Evolutionary conservation across 1,284 basidiomycete genomes (phyloP).

Genomic region (Earliella scabrosa): DNA sequence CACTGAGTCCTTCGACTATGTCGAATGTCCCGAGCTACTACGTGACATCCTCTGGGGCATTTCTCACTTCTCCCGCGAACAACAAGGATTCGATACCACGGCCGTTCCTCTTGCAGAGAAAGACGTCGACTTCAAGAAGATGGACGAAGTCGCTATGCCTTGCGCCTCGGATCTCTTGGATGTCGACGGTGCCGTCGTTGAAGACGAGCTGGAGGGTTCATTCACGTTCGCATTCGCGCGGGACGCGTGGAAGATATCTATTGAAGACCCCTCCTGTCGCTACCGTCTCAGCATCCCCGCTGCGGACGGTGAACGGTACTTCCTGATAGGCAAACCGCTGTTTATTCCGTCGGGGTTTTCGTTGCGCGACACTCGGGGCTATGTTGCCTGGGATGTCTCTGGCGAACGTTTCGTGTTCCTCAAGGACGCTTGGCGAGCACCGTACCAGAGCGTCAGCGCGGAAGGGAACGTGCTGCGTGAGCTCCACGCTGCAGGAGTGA

Average conservation of each 20-base stretch:
- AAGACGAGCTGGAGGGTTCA: too few relatives aligned
- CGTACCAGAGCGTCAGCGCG: not conserved
- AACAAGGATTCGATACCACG: not conserved
- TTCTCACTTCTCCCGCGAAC: not conserved
- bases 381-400: not conserved
- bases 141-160: not conserved
- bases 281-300: constrained; percentile 3
- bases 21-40: not conserved
- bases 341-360: not conserved
- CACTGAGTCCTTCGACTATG: not conserved
- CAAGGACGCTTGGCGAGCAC: constrained; percentile 1
- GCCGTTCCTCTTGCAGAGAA: not conserved
- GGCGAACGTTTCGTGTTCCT: not conserved
- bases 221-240: constrained; percentile 8
- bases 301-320: not conserved
- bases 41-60: not conserved
- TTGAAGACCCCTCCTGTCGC: not conserved
- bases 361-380: not conserved
- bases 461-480: not conserved
- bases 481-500: not conserved
- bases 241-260: not conserved
- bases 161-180: not conserved
- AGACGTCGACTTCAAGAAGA: not conserved
- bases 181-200: not conserved
- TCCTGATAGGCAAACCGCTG: not conserved